Evolutionary conservation across 2,329 filamentous ascomycete species (phyloP), one percentile per base, ranked within the genome.

Genomic region (Blumeria graminis): DNA sequence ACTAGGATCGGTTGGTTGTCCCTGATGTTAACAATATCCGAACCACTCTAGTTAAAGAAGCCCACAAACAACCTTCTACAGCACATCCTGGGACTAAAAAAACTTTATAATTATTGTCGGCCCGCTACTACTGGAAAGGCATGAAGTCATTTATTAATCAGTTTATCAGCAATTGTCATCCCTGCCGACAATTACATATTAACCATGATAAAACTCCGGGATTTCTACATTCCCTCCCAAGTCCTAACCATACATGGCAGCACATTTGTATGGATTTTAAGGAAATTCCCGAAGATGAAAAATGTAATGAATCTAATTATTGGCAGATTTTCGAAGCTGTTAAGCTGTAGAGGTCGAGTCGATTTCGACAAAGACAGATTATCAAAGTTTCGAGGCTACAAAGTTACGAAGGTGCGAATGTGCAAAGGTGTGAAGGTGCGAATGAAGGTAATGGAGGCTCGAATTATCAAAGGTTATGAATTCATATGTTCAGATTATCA

Each of bases 221-320:
- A 6, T 53, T 50, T 5, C 35, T 56, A n/a, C 52, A 57, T 14
- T 46, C 53, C 11, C 45, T 57, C 10, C 35, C 43, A 41, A 18
- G 52, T 6, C 53, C 45, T n/a, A 22, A 52, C 3, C 11, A 36
- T 6, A 39, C 56, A 7, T 57, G 35, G 52, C 14, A 55, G 36
- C 53, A 57, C 18, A 55, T 57, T 11, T 51, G 41, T 52, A 52
- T 57, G 18, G 57, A 56, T 18, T 56, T 50, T 38, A 58, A 60
- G 35, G 9, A 54, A 16, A 59, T 59, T 38, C 57, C 50, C 1
- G 46, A 51, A 51, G 53, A 52, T 45, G n/a, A n/a, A n/a, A n/a
- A n/a, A n/a, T n/a, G n/a, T n/a, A n/a, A n/a, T n/a, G n/a, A n/a
- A n/a, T n/a, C n/a, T n/a, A n/a, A n/a, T n/a, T n/a, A n/a, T n/a